phyloP scores from a whole-genome alignment of 768 basidiomycete species.

The Termitomyces sp. region DNA sequence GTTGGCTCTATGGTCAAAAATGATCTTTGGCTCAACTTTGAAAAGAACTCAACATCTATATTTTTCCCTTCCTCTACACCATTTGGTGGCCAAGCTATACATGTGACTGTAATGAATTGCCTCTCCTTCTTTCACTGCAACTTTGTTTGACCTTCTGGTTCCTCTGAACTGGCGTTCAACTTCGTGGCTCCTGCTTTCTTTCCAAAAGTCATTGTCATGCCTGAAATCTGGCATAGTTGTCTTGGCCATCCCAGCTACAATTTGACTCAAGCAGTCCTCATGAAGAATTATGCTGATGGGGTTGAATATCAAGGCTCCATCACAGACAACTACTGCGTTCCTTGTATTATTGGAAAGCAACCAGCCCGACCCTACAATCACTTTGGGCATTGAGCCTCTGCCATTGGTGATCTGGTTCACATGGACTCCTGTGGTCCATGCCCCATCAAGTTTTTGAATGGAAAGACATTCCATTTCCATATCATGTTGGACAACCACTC shows the following conservation, averaged over 20 bases:
- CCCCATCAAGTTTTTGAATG: background rate
- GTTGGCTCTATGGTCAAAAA: too few species aligned
- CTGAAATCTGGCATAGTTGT: background rate
- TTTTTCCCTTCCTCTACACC: background rate
- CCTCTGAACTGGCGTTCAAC: accelerated
- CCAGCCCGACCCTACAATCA: background rate
- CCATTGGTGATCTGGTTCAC: too few species aligned
- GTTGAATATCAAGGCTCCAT: too few species aligned
- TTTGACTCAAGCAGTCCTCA: background rate
- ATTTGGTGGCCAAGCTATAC: background rate
- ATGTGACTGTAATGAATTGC: background rate
- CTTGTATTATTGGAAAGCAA: conserved; percentile 2
- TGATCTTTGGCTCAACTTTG: too few species aligned
- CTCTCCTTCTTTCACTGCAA: background rate
- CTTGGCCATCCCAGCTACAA: background rate
- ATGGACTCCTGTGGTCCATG: conserved; percentile 1
- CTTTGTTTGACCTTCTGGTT: background rate
- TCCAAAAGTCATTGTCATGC: background rate
- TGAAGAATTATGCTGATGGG: too few species aligned
- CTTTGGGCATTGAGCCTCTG: background rate
- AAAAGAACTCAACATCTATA: too few species aligned
- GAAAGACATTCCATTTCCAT: too few species aligned
- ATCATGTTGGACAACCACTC: too few species aligned
- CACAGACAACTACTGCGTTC: too few species aligned
- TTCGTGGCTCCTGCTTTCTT: background rate